Base-by-base conservation (phyloP, 2,329 filamentous ascomycete genomes). In the Teratosphaeria gauchensis region DNA sequence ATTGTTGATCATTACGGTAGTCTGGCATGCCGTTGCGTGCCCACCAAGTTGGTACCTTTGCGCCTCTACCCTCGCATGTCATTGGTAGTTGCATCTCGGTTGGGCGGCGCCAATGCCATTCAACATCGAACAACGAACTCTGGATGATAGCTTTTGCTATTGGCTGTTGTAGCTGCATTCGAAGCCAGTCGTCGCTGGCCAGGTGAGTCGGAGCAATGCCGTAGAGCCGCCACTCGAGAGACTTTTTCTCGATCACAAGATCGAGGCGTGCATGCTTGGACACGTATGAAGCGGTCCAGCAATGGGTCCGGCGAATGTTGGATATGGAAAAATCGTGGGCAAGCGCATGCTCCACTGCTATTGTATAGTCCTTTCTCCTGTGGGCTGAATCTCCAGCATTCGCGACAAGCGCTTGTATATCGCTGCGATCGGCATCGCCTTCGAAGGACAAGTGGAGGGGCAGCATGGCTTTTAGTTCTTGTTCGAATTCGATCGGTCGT, bases 261-360 rank as follows among this genome's bases (percentile, higher is more conserved):
- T 77, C 72, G 8, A 81, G 65, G 16, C 68, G 68, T 0, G 72
- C 75, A 24, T 33, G 55, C 1, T 64, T 59, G 4, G 71, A 72
- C 6, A 73, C 69, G 60, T 78, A 82, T 7, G 64, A 63, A 8
- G 74, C 68, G 3, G 73, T 74, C 78, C 79, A 80, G 38, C 58
- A 61, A 21, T 66, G 55, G 4, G 64, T 67, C 24, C 71, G 64
- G 9, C 65, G 65, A 16, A 76, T 61, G 3, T 70, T 61, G 21
- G 62, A 66, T 63, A 71, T 75, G 65, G 38, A 67, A 66, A 59
- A 78, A 60, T 48, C 69, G 59, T 69, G 69, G 4, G 58, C 59
- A 9, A 78, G 56, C 2, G 75, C 72, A 12, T 64, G 58, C 11
- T 58, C 46, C 3, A 77, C 65, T 2, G 66, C 67, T 4, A 68